These are phyloP conservation scores for Exophiala bonariae DNA, from an alignment of 2,329 filamentous ascomycete species.

Conservation along the genomic window DNA sequence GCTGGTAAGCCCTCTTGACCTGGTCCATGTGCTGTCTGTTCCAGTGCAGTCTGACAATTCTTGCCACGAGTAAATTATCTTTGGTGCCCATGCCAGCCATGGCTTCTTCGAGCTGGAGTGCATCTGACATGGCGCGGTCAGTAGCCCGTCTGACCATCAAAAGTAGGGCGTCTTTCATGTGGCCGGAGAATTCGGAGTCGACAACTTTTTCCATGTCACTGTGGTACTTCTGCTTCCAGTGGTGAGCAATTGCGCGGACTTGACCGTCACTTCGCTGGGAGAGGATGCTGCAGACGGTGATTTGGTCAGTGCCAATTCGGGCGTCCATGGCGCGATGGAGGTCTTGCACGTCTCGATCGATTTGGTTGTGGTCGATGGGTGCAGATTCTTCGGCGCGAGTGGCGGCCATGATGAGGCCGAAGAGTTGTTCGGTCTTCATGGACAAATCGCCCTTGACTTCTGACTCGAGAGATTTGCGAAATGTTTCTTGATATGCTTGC, in stretches of 20 bases:
- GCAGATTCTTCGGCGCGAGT: constrained; percentile 74
- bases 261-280: constrained; percentile 76
- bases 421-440: constrained; percentile 82
- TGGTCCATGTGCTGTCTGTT: constrained; percentile 71
- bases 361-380: constrained; percentile 69
- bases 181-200: constrained; percentile 80
- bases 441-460: constrained; percentile 78
- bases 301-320: constrained; percentile 70
- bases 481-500: constrained; percentile 68
- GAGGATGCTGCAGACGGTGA: constrained; percentile 77
- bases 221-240: constrained; percentile 73
- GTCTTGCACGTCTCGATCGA: constrained; percentile 73
- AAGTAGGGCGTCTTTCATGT: constrained; percentile 84
- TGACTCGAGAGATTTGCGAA: constrained; percentile 65
- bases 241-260: constrained; percentile 74
- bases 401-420: constrained; percentile 75
- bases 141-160: constrained; percentile 74
- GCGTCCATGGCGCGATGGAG: constrained; percentile 73
- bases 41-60: constrained; percentile 85
- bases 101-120: constrained; percentile 74
- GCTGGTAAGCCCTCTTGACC: constrained; percentile 75
- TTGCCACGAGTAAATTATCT: constrained; percentile 72
- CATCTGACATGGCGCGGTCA: constrained; percentile 83
- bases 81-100: constrained; percentile 90
- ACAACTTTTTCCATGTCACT: constrained; percentile 71